A percentile compares a stretch with the other conserved stretches of the same genome.
Conservation (phyloP, 352 stramenopile species). For the Albugo candida region DNA sequence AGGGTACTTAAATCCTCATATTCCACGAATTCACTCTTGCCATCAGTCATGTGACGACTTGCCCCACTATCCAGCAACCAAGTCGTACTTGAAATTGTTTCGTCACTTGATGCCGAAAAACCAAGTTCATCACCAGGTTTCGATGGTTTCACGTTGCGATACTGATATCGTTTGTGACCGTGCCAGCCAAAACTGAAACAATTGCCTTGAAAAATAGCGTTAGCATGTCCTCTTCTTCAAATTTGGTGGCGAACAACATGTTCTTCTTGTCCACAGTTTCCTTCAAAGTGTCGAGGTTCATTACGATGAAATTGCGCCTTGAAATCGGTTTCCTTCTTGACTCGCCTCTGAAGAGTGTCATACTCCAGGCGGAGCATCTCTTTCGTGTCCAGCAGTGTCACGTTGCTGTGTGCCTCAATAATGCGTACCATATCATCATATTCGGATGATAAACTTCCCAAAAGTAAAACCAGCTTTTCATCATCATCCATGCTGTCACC, state of each 20-base stretch:
- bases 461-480: too few species aligned
- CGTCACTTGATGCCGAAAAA: not conserved
- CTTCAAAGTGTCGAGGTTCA: too few species aligned
- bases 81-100: not conserved
- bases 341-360: not conserved
- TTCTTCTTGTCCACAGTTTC: too few species aligned
- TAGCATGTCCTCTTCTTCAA: not conserved
- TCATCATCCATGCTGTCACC: too few species aligned
- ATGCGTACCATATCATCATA: too few species aligned
- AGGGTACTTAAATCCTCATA: too few species aligned
- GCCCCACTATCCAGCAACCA: too few species aligned
- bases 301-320: too few species aligned
- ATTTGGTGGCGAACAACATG: not conserved
- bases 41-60: conserved; percentile 10
- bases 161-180: not conserved
- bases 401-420: conserved; percentile 3
- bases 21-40: conserved; percentile 3
- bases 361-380: conserved; percentile 9
- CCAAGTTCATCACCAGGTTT: not conserved
- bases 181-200: not conserved
- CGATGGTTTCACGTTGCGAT: not conserved
- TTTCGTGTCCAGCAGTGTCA: conserved; percentile 7
- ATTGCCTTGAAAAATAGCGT: not conserved
- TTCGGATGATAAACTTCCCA: too few species aligned
- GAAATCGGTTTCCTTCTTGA: too few species aligned